These are phyloP conservation scores for Calonectria pseudoreteaudii DNA, from an alignment of 2,329 filamentous ascomycete genomes.

Conservation along the genomic window DNA sequence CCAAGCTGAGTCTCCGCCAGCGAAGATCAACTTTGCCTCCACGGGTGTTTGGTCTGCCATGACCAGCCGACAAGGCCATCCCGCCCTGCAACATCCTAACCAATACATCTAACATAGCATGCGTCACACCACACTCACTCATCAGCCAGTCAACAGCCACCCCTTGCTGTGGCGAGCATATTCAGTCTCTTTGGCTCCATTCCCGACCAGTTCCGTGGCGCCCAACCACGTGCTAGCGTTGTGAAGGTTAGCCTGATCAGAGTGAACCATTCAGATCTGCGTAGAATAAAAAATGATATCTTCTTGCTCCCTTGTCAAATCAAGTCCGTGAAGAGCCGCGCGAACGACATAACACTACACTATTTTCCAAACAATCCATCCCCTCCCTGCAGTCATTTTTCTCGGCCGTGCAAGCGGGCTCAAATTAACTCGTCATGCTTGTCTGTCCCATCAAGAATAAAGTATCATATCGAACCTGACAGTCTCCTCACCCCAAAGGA, in stretches of 20 bases:
- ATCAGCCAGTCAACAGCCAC: neutral
- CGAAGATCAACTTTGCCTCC: neutral
- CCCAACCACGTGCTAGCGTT: neutral
- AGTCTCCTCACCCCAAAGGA: neutral
- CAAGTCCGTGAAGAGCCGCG: too few relatives aligned
- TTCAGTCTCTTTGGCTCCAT: neutral
- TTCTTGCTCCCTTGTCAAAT: neutral
- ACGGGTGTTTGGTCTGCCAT: neutral
- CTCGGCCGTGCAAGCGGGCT: neutral
- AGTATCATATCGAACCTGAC: neutral
- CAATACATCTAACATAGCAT: neutral
- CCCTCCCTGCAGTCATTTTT: neutral
- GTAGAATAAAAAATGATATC: neutral
- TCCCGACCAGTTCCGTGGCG: neutral
- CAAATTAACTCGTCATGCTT: neutral
- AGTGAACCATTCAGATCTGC: neutral
- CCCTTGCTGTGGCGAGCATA: neutral
- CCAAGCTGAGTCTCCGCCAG: neutral
- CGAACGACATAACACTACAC: neutral
- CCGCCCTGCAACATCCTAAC: neutral
- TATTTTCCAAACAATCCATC: neutral
- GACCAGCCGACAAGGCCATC: neutral
- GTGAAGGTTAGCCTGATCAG: neutral
- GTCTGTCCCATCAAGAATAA: neutral
- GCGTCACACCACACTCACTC: neutral